These are phyloP conservation scores for Xanthoparmelia taractica DNA, from an alignment of 495 filamentous ascomycete genomes.

Conservation along the genomic window DNA sequence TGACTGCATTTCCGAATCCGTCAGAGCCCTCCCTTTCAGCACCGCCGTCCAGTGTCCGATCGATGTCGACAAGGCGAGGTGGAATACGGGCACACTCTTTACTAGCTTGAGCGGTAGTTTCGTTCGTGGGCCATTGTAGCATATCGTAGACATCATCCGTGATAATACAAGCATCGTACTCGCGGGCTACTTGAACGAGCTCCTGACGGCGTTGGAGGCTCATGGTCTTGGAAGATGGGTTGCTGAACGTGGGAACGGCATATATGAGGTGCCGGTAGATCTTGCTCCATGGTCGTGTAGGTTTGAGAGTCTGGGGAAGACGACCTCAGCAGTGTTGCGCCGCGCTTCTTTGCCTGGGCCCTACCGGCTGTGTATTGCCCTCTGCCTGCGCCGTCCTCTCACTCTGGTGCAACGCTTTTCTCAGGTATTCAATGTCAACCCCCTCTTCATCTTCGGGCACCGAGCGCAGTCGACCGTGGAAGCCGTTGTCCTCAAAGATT, in stretches of 20 bases:
- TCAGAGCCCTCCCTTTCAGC: slow-evolving; percentile 34
- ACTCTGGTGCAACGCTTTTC: slow-evolving; percentile 38
- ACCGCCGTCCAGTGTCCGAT: slow-evolving; percentile 52
- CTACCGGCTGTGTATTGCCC: slow-evolving; percentile 38
- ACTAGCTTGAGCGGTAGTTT: slow-evolving; percentile 16
- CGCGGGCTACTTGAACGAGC: slow-evolving; percentile 60
- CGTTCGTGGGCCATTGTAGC: slow-evolving; percentile 58
- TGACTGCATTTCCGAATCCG: slow-evolving; percentile 65
- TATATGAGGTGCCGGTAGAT: slow-evolving; percentile 82
- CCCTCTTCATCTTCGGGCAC: slow-evolving; percentile 71
- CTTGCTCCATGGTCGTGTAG: slow-evolving; percentile 45
- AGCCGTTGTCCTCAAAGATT: slow-evolving; percentile 73
- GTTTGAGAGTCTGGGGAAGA: slow-evolving; percentile 35
- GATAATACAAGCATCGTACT: slow-evolving; percentile 70
- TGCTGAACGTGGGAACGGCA: slow-evolving; percentile 71
- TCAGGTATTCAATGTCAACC: slow-evolving; percentile 54
- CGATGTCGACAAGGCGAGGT: slow-evolving; percentile 70
- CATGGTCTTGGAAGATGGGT: slow-evolving; percentile 72
- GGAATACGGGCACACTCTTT: slow-evolving; percentile 43
- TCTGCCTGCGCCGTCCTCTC: slow-evolving; percentile 30
- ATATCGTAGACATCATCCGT: slow-evolving; percentile 89
- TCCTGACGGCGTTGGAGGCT: slow-evolving; percentile 49
- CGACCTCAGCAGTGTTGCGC: not conserved
- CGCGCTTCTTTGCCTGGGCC: not conserved
- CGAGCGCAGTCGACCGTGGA: slow-evolving; percentile 51